Base-by-base conservation (phyloP, 495 filamentous ascomycete genomes). In the Talaromyces trachyspermus region DNA sequence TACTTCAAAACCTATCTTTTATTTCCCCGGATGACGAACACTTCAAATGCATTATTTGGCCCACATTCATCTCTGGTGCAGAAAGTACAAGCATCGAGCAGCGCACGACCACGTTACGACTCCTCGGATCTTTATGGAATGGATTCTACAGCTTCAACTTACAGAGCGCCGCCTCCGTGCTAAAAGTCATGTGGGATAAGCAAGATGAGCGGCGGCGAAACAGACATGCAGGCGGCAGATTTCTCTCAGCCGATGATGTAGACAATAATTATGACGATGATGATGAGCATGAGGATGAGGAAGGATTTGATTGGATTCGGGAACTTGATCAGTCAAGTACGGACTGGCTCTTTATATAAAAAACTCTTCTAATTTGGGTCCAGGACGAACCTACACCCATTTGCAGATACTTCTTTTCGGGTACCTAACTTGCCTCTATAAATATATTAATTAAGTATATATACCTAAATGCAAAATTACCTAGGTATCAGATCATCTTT, bases 31-130 rank as follows among this genome's bases (percentile, higher is more conserved):
- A 66, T 0, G 70, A 73, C 24, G 58, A 64, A 9, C 70, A 73
- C 48, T 71, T 71, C 59, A 73, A 73, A 54, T 71, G 70, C 43
- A 64, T 70, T 25, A 71, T 73, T 17, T 73, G 70, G 70, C 68
- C 68, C 0, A 64, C 70, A 3, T 73, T 73, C 54, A 73, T 73
- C 39, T 68, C 68, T 2, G 70, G 70, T 42, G 70, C 66, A 2
- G 70, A 73, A 43, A 69, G 65, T 33, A 59, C 55, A 9, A 58
- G 65, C 8, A 43, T 61, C 10, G 54, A 60, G 14, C 63, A 68
- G 19, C 63, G 70, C 0, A 52, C 59, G 0, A 51, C 66, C 12
- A 55, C 70, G 9, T 56, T 73, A 3, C 60, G 68, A 19, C 63
- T 54, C 7, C 59, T 73, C 2, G 57, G 59, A 7, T 49, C 57